phyloP scores from a whole-genome alignment of 1,284 basidiomycete species.

The Chalciporus piperatoides region DNA sequence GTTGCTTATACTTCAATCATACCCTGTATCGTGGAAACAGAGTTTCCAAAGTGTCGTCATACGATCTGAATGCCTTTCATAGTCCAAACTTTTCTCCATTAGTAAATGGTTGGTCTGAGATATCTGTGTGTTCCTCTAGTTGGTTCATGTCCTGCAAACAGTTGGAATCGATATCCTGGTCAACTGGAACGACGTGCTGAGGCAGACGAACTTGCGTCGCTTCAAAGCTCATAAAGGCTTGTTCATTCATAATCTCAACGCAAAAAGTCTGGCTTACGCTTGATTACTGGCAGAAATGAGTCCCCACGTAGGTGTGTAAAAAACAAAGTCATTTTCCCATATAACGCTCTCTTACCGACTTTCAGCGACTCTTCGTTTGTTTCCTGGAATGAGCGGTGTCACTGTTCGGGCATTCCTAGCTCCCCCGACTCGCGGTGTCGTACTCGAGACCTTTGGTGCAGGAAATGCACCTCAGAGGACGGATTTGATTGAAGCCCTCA shows the following conservation, averaged over 20 bases:
- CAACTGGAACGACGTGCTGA: conserved; percentile 81
- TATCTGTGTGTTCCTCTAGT: not conserved
- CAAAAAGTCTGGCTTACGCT: conserved; percentile 9
- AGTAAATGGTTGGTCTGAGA: conserved; percentile 58
- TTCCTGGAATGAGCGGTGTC: conserved; percentile 78
- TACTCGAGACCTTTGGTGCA: conserved; percentile 87
- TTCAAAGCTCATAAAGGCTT: conserved; percentile 80
- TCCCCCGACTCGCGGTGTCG: conserved; percentile 71
- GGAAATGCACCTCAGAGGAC: conserved; percentile 78
- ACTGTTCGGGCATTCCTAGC: conserved; percentile 72
- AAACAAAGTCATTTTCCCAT: not conserved
- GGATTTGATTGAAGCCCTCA: conserved; percentile 67
- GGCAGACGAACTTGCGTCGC: conserved; percentile 69
- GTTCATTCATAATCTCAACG: conserved; percentile 9
- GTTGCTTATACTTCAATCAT: conserved; percentile 86
- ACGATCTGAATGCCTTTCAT: conserved; percentile 82
- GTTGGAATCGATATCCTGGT: conserved; percentile 89
- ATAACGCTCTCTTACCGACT: conserved; percentile 3
- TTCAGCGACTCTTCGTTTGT: conserved; percentile 73
- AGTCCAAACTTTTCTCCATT: conserved; percentile 85
- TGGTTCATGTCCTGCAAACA: conserved; percentile 22
- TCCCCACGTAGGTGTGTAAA: conserved; percentile 64
- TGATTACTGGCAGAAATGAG: conserved; percentile 56
- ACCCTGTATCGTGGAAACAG: conserved; percentile 84
- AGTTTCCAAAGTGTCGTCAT: conserved; percentile 81